Conservation (phyloP, 768 basidiomycete genomes). For the Lactarius pseudohatsudake region DNA sequence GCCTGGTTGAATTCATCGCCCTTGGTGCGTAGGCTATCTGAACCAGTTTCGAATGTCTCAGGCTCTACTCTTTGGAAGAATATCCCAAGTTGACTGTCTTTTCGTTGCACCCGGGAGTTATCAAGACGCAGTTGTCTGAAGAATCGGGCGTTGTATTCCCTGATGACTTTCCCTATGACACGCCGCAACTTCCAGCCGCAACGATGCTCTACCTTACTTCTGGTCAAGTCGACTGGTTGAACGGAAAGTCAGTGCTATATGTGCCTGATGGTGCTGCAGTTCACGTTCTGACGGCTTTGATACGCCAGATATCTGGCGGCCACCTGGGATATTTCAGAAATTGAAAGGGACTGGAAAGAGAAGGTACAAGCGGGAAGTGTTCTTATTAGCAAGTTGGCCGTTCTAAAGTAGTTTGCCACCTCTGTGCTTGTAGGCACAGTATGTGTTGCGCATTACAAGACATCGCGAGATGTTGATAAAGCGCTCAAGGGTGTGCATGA, state of each 20-base stretch:
- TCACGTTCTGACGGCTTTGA: not conserved
- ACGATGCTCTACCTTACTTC: constrained; percentile 20
- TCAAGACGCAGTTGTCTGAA: constrained; percentile 5
- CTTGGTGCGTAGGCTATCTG: too few species aligned
- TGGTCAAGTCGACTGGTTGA: constrained; percentile 31
- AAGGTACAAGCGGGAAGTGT: too few species aligned
- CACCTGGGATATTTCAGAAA: too few species aligned
- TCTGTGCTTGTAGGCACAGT: too few species aligned
- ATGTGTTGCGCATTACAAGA: too few species aligned
- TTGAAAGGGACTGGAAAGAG: too few species aligned
- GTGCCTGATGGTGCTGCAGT: not conserved
- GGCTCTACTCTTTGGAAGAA: not conserved
- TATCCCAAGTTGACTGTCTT: constrained; percentile 20
- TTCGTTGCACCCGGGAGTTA: constrained; percentile 14
- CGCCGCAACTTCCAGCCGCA: constrained; percentile 30
- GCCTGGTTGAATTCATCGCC: too few species aligned
- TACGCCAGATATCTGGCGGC: not conserved
- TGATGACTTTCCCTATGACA: constrained; percentile 15
- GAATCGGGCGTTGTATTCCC: not conserved
- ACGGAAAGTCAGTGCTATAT: constrained; percentile 15
- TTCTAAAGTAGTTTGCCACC: too few species aligned
- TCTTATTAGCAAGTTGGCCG: too few species aligned
- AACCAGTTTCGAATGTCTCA: not conserved
- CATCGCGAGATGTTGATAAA: too few species aligned
- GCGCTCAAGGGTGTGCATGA: too few species aligned